Base-by-base conservation (phyloP, 768 basidiomycete species). In the Galerina sulciceps region DNA sequence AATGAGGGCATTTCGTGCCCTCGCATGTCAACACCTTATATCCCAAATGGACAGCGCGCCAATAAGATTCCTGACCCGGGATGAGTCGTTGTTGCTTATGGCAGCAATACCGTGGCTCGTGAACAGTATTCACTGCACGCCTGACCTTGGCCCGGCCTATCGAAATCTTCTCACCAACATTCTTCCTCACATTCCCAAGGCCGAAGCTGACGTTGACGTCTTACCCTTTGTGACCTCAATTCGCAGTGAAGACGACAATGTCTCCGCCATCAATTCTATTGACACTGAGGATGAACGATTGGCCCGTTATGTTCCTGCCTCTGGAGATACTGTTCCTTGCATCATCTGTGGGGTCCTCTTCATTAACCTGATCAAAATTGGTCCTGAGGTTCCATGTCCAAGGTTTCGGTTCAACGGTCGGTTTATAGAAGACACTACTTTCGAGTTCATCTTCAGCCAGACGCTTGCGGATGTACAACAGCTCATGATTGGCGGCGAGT, bases 41-140 rank as follows among this genome's bases (percentile, higher is more conserved):
- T 15, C 17, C n/a, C 17, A 38, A 13, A 35, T 36, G 36, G 49
- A 37, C 14, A 10, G 17, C 42, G n/a, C n/a, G n/a, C n/a, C n/a
- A n/a, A n/a, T n/a, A 10, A n/a, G 8, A 8, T n/a, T 2, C 63
- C 67, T 13, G 15, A n/a, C 38, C 1, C 47, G 11, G 6, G n/a
- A 40, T 4, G 8, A 15, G 2, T 66, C 67, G 8, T 57, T 74
- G 6, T 49, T 68, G 1, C 64, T 74, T 6, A 69, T 68, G 0
- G 68, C 67, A 2, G 65, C 60, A 0, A 46, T 57, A 8, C 57
- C 57, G 0, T 71, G 68, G 69, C 55, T 72, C 1, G 17, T 69
- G 1, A 73, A 72, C 42, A 48, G 61, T 1, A 62, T 73, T 2
- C 70, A 72, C 55, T 70, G 70, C 1, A 54, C 60, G 0, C 70